Evolutionary conservation across 2,329 filamentous ascomycete genomes (phyloP), one percentile per base, ranked within the genome.

Genomic region (Colletotrichum destructivum): DNA sequence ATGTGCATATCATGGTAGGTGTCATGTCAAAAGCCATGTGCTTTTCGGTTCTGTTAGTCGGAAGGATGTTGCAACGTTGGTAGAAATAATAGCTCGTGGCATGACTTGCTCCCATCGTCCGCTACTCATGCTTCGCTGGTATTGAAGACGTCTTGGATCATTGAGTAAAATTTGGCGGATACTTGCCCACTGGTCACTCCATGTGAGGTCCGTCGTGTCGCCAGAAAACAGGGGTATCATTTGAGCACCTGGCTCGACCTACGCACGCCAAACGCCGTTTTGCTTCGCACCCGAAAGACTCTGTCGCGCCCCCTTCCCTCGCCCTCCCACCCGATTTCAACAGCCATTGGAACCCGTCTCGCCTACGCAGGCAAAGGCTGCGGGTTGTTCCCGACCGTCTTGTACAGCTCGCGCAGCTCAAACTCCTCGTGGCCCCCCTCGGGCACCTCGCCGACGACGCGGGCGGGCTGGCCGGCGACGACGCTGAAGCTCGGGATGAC

Each of bases 401-500:
- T 90, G 81, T 92, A 92, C 61, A 91, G 80, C 66, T 91, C 90
- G 56, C 90, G 83, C 75, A 91, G 82, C 84, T 92, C 90, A 78
- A 92, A 91, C 6, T 87, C 87, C 62, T 92, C 90, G 64, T 89
- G 85, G 0, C 87, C 89, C 1, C 93, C 93, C 78, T 94, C 92
- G 0, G 91, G 90, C 2, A 97, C 88, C 83, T 97, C 94, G 1
- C 93, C 94, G 4, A 97, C 88, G 59, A 97, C 92, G 67, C 92
- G 87, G 0, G 92, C 95, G 1, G 95, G 95, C 78, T 89, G 86
- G 0, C 95, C 95, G 0, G 92, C 96, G n/a, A 99, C 95, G 66
- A 98, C 90, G 66, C 92, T 95, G 80, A 96, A 97, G 79, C 94
- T 95, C 1, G 96, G 95, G 66, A 98, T 93, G 31, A 98, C 94